phyloP scores from a whole-genome alignment of 106 monocot genomes.

The Posidonia australis region DNA sequence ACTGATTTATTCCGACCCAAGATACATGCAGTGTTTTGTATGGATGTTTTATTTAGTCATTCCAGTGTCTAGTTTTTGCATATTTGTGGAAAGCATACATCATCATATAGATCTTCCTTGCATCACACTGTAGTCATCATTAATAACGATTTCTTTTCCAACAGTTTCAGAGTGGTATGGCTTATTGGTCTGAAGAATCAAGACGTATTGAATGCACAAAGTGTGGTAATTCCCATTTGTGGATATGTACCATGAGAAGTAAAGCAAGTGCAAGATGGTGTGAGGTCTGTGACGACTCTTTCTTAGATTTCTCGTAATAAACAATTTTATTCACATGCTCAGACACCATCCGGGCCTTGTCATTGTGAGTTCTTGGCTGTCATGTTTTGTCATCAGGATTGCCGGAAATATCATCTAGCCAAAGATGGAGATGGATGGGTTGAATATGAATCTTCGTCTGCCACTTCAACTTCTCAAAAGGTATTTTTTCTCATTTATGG shows the following conservation, averaged over 20 bases:
- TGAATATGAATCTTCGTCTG: slow-evolving; percentile 40
- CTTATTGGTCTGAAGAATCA: slow-evolving; percentile 94
- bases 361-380: too few relatives aligned
- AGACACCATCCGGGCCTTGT: background rate
- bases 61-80: too few relatives aligned
- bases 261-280: slow-evolving; percentile 94
- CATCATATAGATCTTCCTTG: background rate
- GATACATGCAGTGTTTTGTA: too few relatives aligned
- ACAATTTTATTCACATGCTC: background rate
- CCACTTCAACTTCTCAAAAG: slow-evolving; percentile 40
- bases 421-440: slow-evolving; percentile 99
- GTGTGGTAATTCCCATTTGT: slow-evolving; percentile 86
- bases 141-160: background rate
- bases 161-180: slow-evolving; percentile 39
- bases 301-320: background rate
- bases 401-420: slow-evolving; percentile 67
- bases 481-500: slow-evolving; percentile 17
- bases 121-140: background rate
- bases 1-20: too few relatives aligned
- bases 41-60: too few relatives aligned
- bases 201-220: slow-evolving; percentile 95
- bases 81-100: too few relatives aligned
- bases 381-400: slow-evolving; percentile 38
- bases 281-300: slow-evolving; percentile 41
- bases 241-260: slow-evolving; percentile 85